Evolutionary conservation across 495 filamentous ascomycete species (phyloP), one percentile per base, ranked within the genome.

Genomic region (Achaetomiella virescens): DNA sequence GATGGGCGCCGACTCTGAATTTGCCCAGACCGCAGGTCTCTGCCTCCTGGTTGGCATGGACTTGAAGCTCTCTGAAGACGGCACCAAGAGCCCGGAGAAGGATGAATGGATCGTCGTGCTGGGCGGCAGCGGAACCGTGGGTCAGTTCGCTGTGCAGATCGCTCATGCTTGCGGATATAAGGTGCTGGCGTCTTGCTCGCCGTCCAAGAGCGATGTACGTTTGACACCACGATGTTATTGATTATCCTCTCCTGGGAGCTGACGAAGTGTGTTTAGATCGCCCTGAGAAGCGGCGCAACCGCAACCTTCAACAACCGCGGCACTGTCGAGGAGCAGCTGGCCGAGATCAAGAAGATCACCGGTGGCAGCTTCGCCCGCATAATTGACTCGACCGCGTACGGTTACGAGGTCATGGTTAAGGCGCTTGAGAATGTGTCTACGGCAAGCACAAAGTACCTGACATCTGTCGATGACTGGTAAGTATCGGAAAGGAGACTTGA

Each of bases 391-490:
- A 71, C 69, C 36, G 66, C 69, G 1, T 58, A 66, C 37, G 61
- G 64, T 31, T 54, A 64, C 14, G 62, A 68, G n/a, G 49, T 73
- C 3, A 70, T 67, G 14, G 49, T 68, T 36, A 55, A 59, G 47
- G 68, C 68, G 22, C 62, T 72, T 8, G 42, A 58, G 22, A 53
- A 55, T n/a, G 24, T 70, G 9, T 66, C 60, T 18, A 54, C 44
- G 6, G 61, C 44, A 15, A 35, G 41, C 20, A 12, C 42, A 9
- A 77, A 76, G 55, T 69, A 67, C 25, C 75, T 75, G 50, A 48
- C 68, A 4, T 75, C 74, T 0, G 73, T 67, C 2, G 70, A 75
- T 62, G 73, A 73, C 47, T 75, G 72, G 76, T 74, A 60, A 40
- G 54, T 42, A 21, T 33, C 4, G 2, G 15, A 44, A 24, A 44